Percentiles rank a stretch among this genome's conserved stretches.
Evolutionary conservation across 345 rosid genomes (phyloP).

Genomic region (Gossypium herbaceum): DNA sequence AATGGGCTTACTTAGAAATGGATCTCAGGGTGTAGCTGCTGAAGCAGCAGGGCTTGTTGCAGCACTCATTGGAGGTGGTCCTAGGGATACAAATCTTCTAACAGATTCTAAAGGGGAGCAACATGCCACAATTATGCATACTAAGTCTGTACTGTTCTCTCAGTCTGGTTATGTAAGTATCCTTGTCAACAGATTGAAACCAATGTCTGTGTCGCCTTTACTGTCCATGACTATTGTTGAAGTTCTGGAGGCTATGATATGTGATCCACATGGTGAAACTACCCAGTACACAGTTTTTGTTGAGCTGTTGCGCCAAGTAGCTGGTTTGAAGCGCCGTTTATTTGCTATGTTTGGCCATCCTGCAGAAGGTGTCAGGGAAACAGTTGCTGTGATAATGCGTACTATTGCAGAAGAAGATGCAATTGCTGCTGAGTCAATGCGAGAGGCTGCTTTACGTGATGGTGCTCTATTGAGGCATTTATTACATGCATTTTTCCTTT

Average conservation of each 20-base stretch:
- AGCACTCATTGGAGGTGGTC: slow-evolving; percentile 80
- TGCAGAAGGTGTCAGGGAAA: slow-evolving; percentile 96
- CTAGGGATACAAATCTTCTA: slow-evolving; percentile 52
- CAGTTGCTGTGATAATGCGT: slow-evolving; percentile 95
- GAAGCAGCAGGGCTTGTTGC: slow-evolving; percentile 91
- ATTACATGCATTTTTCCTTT: slow-evolving; percentile 83
- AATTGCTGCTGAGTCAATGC: slow-evolving; percentile 98
- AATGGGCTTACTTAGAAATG: slow-evolving; percentile 97
- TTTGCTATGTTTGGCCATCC: slow-evolving; percentile 98
- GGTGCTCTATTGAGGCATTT: slow-evolving; percentile 98
- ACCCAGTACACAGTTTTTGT: slow-evolving; percentile 92
- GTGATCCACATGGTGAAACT: slow-evolving; percentile 98
- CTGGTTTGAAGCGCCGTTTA: slow-evolving; percentile 89
- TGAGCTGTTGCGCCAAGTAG: slow-evolving; percentile 91
- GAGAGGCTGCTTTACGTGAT: slow-evolving; percentile 97
- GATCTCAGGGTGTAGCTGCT: slow-evolving; percentile 94
- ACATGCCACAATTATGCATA: slow-evolving; percentile 95
- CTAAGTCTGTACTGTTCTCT: slow-evolving; percentile 86
- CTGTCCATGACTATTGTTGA: slow-evolving; percentile 95
- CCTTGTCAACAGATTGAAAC: slow-evolving; percentile 86
- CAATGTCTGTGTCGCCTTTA: slow-evolving; percentile 94
- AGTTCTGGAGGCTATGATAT: slow-evolving; percentile 96
- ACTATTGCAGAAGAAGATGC: slow-evolving; percentile 99
- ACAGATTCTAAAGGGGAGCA: slow-evolving; percentile 82
- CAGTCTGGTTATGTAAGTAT: slow-evolving; percentile 65